Conservation (phyloP, 768 basidiomycete genomes). For the Lactarius hatsudake region DNA sequence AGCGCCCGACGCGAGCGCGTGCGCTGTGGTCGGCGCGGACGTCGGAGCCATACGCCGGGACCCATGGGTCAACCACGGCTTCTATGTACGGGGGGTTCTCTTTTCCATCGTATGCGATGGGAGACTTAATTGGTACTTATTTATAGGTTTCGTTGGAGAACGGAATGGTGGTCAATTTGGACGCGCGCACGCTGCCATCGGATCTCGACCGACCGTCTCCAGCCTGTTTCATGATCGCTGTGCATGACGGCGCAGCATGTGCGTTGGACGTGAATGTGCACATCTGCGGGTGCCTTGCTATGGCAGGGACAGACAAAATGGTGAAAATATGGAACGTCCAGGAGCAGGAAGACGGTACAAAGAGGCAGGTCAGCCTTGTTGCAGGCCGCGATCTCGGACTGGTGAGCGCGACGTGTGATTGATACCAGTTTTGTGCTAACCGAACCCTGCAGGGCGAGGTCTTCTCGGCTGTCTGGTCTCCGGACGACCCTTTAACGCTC, state of each 20-base stretch:
- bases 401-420: conserved; percentile 44
- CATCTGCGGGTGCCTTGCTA: conserved; percentile 85
- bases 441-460: too few relatives aligned
- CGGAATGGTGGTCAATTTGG: conserved; percentile 89
- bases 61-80: conserved; percentile 84
- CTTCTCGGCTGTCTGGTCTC: too few relatives aligned
- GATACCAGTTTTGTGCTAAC: conserved; percentile 4
- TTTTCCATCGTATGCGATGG: conserved; percentile 4
- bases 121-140: too few relatives aligned
- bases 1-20: conserved; percentile 76
- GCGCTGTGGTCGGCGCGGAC: conserved; percentile 84
- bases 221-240: conserved; percentile 83
- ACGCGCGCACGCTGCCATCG: conserved; percentile 78
- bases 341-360: conserved; percentile 58
- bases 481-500: too few relatives aligned
- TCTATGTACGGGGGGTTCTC: conserved; percentile 61
- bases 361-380: conserved; percentile 78
- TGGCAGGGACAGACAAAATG: conserved; percentile 94
- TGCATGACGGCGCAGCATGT: conserved; percentile 89
- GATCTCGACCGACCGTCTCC: conserved; percentile 60
- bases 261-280: conserved; percentile 89
- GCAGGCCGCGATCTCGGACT: conserved; percentile 88
- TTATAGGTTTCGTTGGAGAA: conserved; percentile 89
- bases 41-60: conserved; percentile 98
- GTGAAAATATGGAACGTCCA: conserved; percentile 95